These are phyloP conservation scores for Paraphoma sp. DNA, from an alignment of 2,329 filamentous ascomycete genomes.

Conservation along the genomic window DNA sequence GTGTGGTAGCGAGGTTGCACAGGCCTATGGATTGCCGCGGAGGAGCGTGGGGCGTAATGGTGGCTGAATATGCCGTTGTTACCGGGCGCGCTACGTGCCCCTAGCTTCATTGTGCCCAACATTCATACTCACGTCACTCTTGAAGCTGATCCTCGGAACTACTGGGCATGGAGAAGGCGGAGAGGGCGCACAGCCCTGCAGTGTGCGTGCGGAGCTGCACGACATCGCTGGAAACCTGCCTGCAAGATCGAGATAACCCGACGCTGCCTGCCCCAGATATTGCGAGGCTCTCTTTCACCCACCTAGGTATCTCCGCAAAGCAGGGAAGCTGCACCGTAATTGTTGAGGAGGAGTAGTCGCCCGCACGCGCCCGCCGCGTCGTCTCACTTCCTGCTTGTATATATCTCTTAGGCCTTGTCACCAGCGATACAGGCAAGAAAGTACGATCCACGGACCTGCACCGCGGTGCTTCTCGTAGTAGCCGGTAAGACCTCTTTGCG, in stretches of 20 bases:
- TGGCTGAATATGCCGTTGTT: constrained; percentile 11
- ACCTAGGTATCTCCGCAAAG: constrained; percentile 9
- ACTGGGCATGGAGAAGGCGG: constrained; percentile 5
- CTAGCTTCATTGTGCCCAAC: constrained; percentile 1
- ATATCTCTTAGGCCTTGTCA: not conserved
- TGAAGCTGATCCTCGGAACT: not conserved
- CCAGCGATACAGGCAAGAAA: not conserved
- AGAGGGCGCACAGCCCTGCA: not conserved
- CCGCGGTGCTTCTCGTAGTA: constrained; percentile 1
- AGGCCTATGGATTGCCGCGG: constrained; percentile 10
- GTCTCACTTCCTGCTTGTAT: not conserved
- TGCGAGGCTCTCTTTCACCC: constrained; percentile 1
- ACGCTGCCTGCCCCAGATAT: not conserved
- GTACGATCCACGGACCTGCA: constrained; percentile 3
- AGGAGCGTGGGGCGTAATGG: constrained; percentile 4
- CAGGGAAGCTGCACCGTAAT: constrained; percentile 17
- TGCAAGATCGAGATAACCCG: not conserved
- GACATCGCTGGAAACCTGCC: not conserved
- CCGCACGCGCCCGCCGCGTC: constrained; percentile 10
- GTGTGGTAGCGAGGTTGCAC: not conserved
- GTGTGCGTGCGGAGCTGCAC: constrained; percentile 9
- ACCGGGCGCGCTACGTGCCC: constrained; percentile 3
- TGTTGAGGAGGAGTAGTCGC: constrained; percentile 10
- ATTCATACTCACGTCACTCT: constrained; percentile 14
- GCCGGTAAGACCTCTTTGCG: constrained; percentile 8